Base-by-base conservation (phyloP, 352 stramenopile species). In the Phytophthora sp. region DNA sequence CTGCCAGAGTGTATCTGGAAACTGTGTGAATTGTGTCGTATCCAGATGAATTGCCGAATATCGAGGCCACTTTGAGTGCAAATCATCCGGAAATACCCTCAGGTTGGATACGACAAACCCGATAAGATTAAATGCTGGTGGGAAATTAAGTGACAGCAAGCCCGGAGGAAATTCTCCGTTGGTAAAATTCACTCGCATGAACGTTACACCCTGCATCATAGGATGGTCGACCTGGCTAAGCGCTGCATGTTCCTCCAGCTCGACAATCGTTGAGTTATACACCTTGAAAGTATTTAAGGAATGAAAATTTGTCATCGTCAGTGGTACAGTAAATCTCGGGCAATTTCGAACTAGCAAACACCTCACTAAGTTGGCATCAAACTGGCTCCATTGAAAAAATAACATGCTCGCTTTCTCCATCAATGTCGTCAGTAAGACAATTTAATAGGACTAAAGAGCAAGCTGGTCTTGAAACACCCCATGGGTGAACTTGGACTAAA, bases 181-280 rank as follows among this genome's bases (percentile, higher is more conserved):
- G 20, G 57, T 57, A 15, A 69, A 16, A 29, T 73, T 79, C 12
- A 69, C 64, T 11, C 67, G 52, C 0, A 72, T 54, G 35, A 76
- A 55, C 44, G 69, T 58, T 1, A 16, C 21, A 16, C 15, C 20
- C 7, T 44, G n/a, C 47, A 76, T 70, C 2, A 51, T 41, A 2
- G 66, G 51, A 20, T 78, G 70, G 11, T 56, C 23, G 2, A 4
- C 12, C 26, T 57, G 35, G 12, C 39, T 50, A 16, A 79, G 44
- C 1, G 66, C 66, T 23, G 71, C 62, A 15, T 76, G 54, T 27
- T 65, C 49, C 8, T 21, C 20, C 66, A 66, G 76, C 21, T 64
- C 56, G 2, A 39, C 29, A 41, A 79, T 73, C 1, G 66, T 79
- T 9, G 67, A 58, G 38, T 78, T 78, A 21, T 78, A 78, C 12